Conservation (phyloP, 148 eudicot species). For the Vaccinium corymbosum region DNA sequence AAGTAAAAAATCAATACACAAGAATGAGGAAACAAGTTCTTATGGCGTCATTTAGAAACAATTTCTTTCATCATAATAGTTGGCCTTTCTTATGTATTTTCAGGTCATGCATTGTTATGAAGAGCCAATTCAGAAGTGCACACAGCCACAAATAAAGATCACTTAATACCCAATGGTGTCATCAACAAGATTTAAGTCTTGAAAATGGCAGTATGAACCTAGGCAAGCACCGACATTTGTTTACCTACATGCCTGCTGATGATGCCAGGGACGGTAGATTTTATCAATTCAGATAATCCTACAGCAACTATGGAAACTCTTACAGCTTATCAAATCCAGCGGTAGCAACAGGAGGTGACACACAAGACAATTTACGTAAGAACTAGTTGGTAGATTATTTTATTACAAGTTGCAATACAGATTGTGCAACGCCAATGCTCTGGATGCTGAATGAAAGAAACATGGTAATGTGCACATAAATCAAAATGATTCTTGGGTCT, state of each 20-base stretch:
- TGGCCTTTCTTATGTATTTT: not conserved
- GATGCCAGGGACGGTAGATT: not conserved
- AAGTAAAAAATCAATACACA: not conserved
- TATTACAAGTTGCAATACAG: not conserved
- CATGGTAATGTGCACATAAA: no score
- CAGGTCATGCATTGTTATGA: not conserved
- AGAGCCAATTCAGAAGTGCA: not conserved
- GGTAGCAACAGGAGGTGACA: not conserved
- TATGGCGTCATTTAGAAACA: not conserved
- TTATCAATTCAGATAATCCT: not conserved
- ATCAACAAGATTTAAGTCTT: not conserved
- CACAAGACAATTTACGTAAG: not conserved
- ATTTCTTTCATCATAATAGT: not conserved
- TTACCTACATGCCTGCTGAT: not conserved
- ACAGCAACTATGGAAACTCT: not conserved
- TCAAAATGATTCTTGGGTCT: no score
- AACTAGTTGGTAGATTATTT: not conserved
- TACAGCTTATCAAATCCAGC: not conserved
- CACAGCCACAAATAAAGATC: not conserved
- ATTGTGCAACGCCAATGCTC: no score
- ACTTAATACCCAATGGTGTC: not conserved
- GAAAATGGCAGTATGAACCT: not conserved
- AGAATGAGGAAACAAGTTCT: not conserved
- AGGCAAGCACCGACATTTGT: not conserved
- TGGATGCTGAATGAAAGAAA: no score